Percentiles rank a stretch among this genome's conserved stretches.
These are phyloP conservation scores for Fusarium siculi DNA, from an alignment of 2,329 filamentous ascomycete genomes.

Conservation along the genomic window DNA sequence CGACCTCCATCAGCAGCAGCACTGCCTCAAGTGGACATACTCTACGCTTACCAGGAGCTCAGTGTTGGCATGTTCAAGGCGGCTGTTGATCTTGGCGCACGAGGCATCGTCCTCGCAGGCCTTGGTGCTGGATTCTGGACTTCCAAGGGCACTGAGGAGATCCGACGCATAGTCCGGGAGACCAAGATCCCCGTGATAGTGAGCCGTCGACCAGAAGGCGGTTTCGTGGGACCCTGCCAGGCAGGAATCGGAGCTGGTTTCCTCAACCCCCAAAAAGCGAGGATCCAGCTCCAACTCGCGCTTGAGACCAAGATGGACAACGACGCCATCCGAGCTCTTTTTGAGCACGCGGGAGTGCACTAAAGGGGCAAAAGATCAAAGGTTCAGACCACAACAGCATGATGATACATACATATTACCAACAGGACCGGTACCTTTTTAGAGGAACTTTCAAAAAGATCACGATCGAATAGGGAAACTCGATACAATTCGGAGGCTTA, in stretches of 20 bases:
- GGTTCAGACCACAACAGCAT: conserved; percentile 11
- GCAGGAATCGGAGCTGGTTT: conserved; percentile 60
- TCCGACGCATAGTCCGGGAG: conserved; percentile 56
- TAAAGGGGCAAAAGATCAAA: conserved; percentile 27
- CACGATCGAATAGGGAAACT: conserved; percentile 7
- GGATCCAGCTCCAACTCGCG: conserved; percentile 61
- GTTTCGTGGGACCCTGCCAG: conserved; percentile 58
- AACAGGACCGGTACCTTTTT: conserved; percentile 22
- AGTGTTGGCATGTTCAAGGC: conserved; percentile 58
- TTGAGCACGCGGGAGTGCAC: conserved; percentile 45
- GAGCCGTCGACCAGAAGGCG: conserved; percentile 62
- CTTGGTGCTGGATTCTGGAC: conserved; percentile 65
- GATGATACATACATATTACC: conserved; percentile 7
- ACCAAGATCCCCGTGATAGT: conserved; percentile 61
- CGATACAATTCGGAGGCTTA: conserved; percentile 16
- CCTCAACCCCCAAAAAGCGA: conserved; percentile 66
- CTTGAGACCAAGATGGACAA: conserved; percentile 45
- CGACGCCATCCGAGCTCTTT: conserved; percentile 43
- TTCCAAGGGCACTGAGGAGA: conserved; percentile 50
- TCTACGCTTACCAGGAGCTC: conserved; percentile 66
- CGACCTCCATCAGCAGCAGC: conserved; percentile 39
- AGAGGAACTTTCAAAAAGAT: conserved; percentile 13
- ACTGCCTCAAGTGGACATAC: conserved; percentile 65
- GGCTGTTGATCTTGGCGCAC: conserved; percentile 60
- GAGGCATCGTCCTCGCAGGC: conserved; percentile 66